Evolutionary conservation across 2,329 filamentous ascomycete species (phyloP).

Genomic region (Pleoardoris graminearum): DNA sequence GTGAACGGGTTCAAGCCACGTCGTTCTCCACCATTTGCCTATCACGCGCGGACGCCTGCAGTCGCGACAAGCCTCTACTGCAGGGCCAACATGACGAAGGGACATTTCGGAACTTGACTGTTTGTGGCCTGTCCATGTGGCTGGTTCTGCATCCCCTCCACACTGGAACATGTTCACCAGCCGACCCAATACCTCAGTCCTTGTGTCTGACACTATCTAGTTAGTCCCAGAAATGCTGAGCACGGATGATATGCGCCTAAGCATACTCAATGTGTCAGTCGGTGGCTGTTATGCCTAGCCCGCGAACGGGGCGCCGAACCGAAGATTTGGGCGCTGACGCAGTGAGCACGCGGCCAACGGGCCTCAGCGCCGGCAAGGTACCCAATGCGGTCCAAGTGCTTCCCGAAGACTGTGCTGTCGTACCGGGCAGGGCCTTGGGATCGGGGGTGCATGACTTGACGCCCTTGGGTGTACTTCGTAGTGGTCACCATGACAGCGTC

Average conservation of each 20-base stretch:
- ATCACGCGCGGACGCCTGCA: conserved; percentile 12
- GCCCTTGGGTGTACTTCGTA: neutral
- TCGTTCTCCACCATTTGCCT: conserved; percentile 1
- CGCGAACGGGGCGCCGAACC: conserved; percentile 1
- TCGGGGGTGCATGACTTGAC: conserved; percentile 1
- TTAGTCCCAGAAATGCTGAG: neutral
- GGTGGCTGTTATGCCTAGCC: conserved; percentile 1
- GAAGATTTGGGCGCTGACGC: neutral
- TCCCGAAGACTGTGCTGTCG: conserved; percentile 15
- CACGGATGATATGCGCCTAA: neutral
- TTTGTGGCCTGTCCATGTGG: neutral
- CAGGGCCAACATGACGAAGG: neutral
- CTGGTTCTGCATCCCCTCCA: no score
- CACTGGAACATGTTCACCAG: no score
- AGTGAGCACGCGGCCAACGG: conserved; percentile 14
- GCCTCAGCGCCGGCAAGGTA: conserved; percentile 25
- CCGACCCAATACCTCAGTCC: no score
- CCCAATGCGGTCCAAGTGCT: conserved; percentile 17
- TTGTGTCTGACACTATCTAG: no score
- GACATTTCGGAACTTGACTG: neutral
- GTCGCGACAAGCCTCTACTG: neutral
- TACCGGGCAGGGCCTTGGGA: conserved; percentile 3
- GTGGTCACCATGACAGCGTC: neutral
- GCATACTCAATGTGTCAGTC: no score
- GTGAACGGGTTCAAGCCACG: neutral